Base-by-base conservation (phyloP, 2,329 filamentous ascomycete species). In the Cladosporium sp. region DNA sequence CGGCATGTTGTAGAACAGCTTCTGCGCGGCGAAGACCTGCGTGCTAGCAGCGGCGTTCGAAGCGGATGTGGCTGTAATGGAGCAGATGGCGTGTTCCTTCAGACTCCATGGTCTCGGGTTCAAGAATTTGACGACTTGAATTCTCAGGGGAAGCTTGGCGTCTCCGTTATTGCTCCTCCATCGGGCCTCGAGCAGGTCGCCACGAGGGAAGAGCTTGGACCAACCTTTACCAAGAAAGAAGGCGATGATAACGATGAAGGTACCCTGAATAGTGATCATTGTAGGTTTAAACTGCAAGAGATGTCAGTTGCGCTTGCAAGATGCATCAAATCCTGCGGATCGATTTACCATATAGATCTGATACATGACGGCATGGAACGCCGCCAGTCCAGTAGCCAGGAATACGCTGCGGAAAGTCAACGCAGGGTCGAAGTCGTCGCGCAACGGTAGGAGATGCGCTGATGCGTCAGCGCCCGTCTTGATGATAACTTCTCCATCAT, bases 211-310 rank as follows among this genome's bases (percentile, higher is more conserved):
- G 5, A 78, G 59, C 0, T 65, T 61, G 0, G 79, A 72, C 77
- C 75, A 81, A 3, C 69, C 75, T 8, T 78, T 79, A 8, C 82
- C 82, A 1, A 78, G 50, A 49, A 83, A 83, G 68, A 83, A 83
- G 12, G 79, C 78, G 45, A 84, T 81, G 39, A 84, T 75, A 4
- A 82, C 80, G 52, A 83, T 81, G 56, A 83, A 83, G 0, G 80
- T 83, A 36, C 80, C 80, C 15, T 74, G 73, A 17, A 83, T 78
- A 3, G 72, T 73, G 35, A 79, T 66, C 0, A 36, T 2, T 0
- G 80, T 83, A 0, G 80, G 80, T 74, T 83, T 82, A 67, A 80
- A 83, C 78, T 82, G 40, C 20, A 37, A 9, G 5, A 39, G 45
- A 19, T 34, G 39, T 40, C 42, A 19, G 6, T 3, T 10, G 13